These are phyloP conservation scores for Fusarium foetens DNA, from an alignment of 2,329 filamentous ascomycete species.

Conservation along the genomic window DNA sequence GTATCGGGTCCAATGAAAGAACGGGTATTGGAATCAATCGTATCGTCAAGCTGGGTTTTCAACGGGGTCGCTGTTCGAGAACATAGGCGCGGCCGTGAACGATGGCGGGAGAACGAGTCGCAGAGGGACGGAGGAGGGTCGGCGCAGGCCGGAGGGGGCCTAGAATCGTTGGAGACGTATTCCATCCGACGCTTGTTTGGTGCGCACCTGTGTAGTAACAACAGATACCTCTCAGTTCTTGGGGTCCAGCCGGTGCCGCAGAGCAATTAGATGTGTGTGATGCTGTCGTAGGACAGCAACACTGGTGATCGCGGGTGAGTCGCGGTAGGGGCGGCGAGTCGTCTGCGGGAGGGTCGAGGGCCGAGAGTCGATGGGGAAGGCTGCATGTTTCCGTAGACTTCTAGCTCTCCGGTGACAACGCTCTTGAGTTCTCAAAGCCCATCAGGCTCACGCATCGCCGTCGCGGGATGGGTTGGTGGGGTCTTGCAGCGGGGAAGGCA, in stretches of 20 bases:
- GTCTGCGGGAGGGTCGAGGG: accelerated
- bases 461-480: accelerated
- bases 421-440: too few species aligned
- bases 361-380: background rate
- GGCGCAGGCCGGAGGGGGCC: background rate
- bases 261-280: background rate
- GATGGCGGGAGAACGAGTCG: background rate
- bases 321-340: accelerated
- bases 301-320: accelerated
- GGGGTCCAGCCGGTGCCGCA: accelerated
- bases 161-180: background rate
- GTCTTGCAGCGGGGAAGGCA: background rate
- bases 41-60: too few species aligned
- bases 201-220: accelerated
- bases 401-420: accelerated
- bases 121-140: background rate
- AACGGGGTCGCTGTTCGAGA: background rate
- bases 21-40: background rate
- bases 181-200: background rate
- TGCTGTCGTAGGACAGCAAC: background rate
- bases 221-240: accelerated
- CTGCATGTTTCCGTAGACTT: accelerated
- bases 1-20: accelerated
- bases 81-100: background rate
- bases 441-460: background rate